Evolutionary conservation across 176 grass and related monocot genomes (phyloP).

Genomic region (Oropetium thomaeum): DNA sequence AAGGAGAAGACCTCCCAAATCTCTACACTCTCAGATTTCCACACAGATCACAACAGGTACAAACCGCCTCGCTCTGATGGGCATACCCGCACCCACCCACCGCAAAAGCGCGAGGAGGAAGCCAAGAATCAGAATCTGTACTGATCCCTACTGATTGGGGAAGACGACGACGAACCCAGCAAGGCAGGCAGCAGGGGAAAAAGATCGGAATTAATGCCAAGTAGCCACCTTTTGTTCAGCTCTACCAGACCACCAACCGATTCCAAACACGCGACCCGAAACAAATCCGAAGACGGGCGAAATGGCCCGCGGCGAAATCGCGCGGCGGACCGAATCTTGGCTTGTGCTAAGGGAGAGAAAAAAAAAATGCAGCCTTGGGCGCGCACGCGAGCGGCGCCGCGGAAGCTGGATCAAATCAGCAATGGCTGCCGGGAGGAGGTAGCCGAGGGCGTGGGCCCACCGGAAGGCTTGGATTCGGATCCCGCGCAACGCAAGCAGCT

Average conservation of each 20-base stretch:
- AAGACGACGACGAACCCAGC: background rate
- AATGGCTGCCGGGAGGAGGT: background rate
- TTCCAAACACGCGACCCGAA: conserved; percentile 8
- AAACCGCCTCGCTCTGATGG: conserved; percentile 13
- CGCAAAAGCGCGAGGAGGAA: background rate
- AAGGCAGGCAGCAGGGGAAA: background rate
- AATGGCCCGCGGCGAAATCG: conserved; percentile 20
- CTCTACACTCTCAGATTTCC: conserved; percentile 67
- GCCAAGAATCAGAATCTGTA: conserved; percentile 14
- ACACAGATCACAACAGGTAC: conserved; percentile 4
- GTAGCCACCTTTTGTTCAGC: background rate
- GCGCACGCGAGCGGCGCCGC: background rate
- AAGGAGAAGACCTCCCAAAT: conserved; percentile 84
- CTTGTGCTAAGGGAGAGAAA: too few species aligned
- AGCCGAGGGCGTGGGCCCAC: background rate
- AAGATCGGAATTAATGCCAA: conserved; percentile 18
- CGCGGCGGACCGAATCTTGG: conserved; percentile 26
- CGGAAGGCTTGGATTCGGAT: conserved; percentile 32
- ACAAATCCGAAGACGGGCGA: conserved; percentile 10
- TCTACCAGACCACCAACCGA: conserved; percentile 7
- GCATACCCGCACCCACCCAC: background rate
- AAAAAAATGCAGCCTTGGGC: conserved; percentile 7
- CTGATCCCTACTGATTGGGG: conserved; percentile 13
- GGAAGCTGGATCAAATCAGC: conserved; percentile 16
- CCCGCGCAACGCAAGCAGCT: conserved; percentile 25